These are phyloP conservation scores for Aspergillus proliferans DNA, from an alignment of 2,329 filamentous ascomycete species.

Conservation along the genomic window DNA sequence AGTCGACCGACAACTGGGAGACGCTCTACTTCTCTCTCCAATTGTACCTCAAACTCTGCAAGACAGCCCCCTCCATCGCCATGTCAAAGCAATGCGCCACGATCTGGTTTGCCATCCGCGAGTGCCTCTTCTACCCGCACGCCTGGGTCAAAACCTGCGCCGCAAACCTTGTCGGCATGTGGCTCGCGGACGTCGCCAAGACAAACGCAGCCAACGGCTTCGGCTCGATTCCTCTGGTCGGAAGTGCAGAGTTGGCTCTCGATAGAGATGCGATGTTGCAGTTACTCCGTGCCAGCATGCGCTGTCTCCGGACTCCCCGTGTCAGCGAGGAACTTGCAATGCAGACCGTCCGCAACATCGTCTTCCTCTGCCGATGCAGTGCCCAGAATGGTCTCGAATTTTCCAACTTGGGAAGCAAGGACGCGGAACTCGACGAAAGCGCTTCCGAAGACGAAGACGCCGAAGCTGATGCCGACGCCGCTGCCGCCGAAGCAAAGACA, in stretches of 20 bases:
- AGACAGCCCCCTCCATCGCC: conserved; percentile 58
- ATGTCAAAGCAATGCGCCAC: conserved; percentile 54
- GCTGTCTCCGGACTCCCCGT: conserved; percentile 56
- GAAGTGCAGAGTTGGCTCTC: conserved; percentile 66
- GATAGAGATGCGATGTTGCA: conserved; percentile 58
- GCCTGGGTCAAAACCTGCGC: conserved; percentile 70
- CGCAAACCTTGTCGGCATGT: conserved; percentile 66
- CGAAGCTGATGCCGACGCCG: conserved; percentile 43
- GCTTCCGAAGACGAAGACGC: conserved; percentile 41
- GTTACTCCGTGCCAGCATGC: conserved; percentile 51
- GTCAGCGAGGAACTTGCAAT: conserved; percentile 69
- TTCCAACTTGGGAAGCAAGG: conserved; percentile 35
- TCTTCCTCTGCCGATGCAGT: conserved; percentile 68
- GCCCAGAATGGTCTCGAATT: conserved; percentile 51
- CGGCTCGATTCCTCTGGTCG: conserved; percentile 55
- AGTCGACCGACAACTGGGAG: conserved; percentile 56
- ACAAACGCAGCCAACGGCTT: conserved; percentile 51
- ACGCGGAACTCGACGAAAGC: conserved; percentile 31
- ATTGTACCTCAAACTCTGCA: conserved; percentile 61
- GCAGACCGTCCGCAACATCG: conserved; percentile 72
- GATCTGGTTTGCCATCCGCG: conserved; percentile 67
- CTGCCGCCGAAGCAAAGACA: conserved; percentile 36
- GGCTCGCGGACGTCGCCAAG: conserved; percentile 71
- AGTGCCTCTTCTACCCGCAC: conserved; percentile 66
- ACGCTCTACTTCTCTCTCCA: conserved; percentile 68